phyloP scores from a whole-genome alignment of 306 rosid species.

The Sicyos baderoa region DNA sequence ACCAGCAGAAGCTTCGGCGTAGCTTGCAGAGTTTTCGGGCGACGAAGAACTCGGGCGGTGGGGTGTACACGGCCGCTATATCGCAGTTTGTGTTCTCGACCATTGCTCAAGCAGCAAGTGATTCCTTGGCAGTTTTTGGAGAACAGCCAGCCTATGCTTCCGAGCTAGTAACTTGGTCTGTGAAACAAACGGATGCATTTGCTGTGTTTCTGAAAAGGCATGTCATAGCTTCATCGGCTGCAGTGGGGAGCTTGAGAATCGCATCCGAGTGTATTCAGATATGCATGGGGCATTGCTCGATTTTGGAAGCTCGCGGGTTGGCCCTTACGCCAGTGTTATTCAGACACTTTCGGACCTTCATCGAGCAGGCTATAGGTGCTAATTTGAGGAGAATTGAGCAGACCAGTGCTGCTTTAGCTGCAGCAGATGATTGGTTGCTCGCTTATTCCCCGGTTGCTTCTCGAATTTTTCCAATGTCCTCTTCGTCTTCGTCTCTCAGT shows the following conservation, averaged over 20 bases:
- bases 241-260: constrained; percentile 61
- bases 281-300: constrained; percentile 58
- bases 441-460: constrained; percentile 36
- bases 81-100: constrained; percentile 65
- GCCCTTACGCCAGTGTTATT: constrained; percentile 67
- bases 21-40: constrained; percentile 33
- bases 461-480: constrained; percentile 30
- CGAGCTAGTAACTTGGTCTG: constrained; percentile 92
- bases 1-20: constrained; percentile 41
- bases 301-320: constrained; percentile 61
- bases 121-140: constrained; percentile 54
- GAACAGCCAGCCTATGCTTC: constrained; percentile 74
- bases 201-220: constrained; percentile 51
- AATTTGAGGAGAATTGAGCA: constrained; percentile 73
- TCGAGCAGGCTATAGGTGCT: constrained; percentile 48
- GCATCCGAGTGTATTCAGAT: constrained; percentile 73
- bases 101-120: constrained; percentile 65
- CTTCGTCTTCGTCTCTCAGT: constrained; percentile 35
- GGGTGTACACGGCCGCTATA: constrained; percentile 48
- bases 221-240: constrained; percentile 59
- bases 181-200: constrained; percentile 43
- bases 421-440: constrained; percentile 73
- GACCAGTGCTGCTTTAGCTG: constrained; percentile 62
- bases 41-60: constrained; percentile 26
- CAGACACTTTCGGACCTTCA: constrained; percentile 52